These are phyloP conservation scores for Flaveria sonorensis DNA, from an alignment of 129 eudicot genomes.

Conservation along the genomic window DNA sequence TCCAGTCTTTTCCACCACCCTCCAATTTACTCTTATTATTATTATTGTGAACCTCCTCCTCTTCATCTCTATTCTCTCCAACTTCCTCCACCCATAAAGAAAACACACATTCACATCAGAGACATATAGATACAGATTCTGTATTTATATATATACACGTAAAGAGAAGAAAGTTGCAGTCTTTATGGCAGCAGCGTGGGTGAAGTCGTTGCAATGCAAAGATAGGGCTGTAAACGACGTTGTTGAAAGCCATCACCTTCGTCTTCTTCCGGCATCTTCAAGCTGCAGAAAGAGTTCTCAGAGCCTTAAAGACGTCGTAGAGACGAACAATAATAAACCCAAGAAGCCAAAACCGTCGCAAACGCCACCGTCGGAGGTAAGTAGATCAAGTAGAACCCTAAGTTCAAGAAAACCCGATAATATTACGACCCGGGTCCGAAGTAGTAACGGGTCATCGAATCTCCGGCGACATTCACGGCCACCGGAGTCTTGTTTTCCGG, in stretches of 20 bases:
- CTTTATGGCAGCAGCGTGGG: slow-evolving; percentile 67
- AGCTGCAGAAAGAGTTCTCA: slow-evolving; percentile 67
- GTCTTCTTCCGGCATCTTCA: slow-evolving; percentile 50
- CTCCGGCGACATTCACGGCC: slow-evolving; percentile 38
- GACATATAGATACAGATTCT: background rate
- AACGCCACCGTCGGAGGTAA: background rate
- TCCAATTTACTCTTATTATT: slow-evolving; percentile 23
- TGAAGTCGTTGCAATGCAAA: slow-evolving; percentile 87
- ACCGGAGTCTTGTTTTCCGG: slow-evolving; percentile 53
- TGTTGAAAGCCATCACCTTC: slow-evolving; percentile 47
- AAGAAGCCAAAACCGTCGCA: slow-evolving; percentile 38
- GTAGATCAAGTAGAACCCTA: slow-evolving; percentile 20
- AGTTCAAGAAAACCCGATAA: slow-evolving; percentile 47
- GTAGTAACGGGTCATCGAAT: slow-evolving; percentile 12
- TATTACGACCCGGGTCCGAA: slow-evolving; percentile 28
- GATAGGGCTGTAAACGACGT: slow-evolving; percentile 77
- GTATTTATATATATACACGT: background rate
- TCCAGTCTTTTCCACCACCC: slow-evolving; percentile 18
- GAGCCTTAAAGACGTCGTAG: slow-evolving; percentile 66
- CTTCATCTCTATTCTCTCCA: slow-evolving; percentile 45
- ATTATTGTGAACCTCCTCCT: slow-evolving; percentile 40
- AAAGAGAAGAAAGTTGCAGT: too few species aligned
- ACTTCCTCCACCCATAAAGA: slow-evolving; percentile 6
- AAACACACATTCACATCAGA: background rate
- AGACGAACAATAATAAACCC: slow-evolving; percentile 34